phyloP scores from a whole-genome alignment of 1,284 basidiomycete species.

The Ustilago cynodontis region DNA sequence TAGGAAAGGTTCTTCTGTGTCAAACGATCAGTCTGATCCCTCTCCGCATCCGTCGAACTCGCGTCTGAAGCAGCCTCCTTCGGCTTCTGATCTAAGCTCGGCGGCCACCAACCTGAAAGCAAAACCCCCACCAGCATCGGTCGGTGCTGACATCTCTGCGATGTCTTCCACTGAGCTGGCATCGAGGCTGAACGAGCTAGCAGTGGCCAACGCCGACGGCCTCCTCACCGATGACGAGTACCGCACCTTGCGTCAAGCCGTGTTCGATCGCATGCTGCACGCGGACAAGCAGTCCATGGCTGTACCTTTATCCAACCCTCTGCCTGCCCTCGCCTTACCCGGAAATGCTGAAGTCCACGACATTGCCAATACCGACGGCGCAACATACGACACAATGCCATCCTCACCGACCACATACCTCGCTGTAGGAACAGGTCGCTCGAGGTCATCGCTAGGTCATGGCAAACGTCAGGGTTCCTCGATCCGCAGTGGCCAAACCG shows the following conservation, averaged over 20 bases:
- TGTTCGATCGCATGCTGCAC: conserved; percentile 56
- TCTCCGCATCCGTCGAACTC: background rate
- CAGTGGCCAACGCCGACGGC: conserved; percentile 61
- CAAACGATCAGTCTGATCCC: background rate
- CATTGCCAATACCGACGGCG: background rate
- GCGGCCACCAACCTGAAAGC: background rate
- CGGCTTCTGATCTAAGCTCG: background rate
- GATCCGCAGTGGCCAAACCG: conserved; percentile 25
- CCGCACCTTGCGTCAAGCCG: conserved; percentile 50
- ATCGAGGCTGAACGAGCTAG: conserved; percentile 57
- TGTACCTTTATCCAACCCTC: conserved; percentile 19
- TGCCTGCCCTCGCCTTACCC: conserved; percentile 12
- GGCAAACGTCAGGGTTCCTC: conserved; percentile 13
- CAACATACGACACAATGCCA: background rate
- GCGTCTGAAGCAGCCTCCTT: background rate
- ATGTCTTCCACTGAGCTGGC: conserved; percentile 51
- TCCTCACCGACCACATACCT: conserved; percentile 6
- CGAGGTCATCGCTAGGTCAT: conserved; percentile 25
- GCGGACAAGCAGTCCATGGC: conserved; percentile 33
- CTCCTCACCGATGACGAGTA: conserved; percentile 61
- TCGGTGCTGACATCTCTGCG: conserved; percentile 19
- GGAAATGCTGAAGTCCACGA: background rate
- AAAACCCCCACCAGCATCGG: background rate
- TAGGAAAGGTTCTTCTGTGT: conserved; percentile 8
- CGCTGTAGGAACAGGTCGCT: background rate